phyloP scores from a whole-genome alignment of 176 grass and related monocot species.

The Phoenix dactylifera region DNA sequence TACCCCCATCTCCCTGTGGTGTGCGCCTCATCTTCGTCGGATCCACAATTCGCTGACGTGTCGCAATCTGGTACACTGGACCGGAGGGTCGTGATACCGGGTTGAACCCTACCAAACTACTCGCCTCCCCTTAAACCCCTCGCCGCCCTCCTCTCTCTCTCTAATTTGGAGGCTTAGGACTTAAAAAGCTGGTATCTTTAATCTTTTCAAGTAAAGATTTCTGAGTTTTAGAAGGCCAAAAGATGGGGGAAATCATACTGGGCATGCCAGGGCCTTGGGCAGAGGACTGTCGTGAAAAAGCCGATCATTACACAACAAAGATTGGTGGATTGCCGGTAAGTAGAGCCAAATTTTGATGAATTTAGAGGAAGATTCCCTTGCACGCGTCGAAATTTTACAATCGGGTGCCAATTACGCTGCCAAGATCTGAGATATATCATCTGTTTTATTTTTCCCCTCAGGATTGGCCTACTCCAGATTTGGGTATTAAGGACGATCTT shows the following conservation, averaged over 20 bases:
- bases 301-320: slow-evolving; percentile 93
- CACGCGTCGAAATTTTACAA: neutral
- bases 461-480: slow-evolving; percentile 58
- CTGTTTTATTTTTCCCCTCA: slow-evolving; percentile 12
- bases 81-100: too few relatives aligned
- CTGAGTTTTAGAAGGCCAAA: neutral
- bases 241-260: slow-evolving; percentile 49
- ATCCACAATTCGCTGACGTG: too few relatives aligned
- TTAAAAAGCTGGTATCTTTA: neutral
- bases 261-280: slow-evolving; percentile 82
- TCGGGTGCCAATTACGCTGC: neutral
- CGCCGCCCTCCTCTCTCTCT: neutral
- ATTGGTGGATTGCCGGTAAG: slow-evolving; percentile 71
- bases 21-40: too few relatives aligned
- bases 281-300: slow-evolving; percentile 58
- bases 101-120: neutral
- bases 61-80: too few relatives aligned
- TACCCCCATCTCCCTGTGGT: too few relatives aligned
- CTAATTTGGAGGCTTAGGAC: neutral
- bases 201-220: neutral
- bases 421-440: neutral
- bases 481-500: slow-evolving; percentile 24
- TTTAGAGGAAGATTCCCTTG: neutral
- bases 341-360: neutral
- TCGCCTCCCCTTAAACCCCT: neutral